Base-by-base conservation (phyloP, 179 eudicot species). In the Silene vulgaris region DNA sequence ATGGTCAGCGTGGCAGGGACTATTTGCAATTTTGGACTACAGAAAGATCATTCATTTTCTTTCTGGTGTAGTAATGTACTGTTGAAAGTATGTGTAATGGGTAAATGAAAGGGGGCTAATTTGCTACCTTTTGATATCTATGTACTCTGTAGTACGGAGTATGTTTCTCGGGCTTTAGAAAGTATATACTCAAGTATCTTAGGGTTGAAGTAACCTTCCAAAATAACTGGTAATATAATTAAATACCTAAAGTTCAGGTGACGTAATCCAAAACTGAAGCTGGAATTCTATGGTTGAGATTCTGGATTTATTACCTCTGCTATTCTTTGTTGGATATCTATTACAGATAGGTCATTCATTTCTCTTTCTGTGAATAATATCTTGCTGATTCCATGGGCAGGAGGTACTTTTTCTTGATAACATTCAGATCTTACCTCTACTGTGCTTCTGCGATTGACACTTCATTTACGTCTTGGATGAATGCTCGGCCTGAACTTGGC, bases 401-500 rank as follows among this genome's bases (percentile, higher is more conserved):
- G 89, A 89, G 97, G 66, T 92, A 92, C 79, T 92, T 91, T 82
- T 87, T 85, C 82, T 86, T 91, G 71, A 92, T 92, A 74, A 85
- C 94, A 13, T 91, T 89, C 85, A 85, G 97, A 82, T 90, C 97
- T 54, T 91, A 92, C 82, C 96, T 92, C 6, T 89, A 89, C 81
- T 74, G 87, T 82, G 87, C 82, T 65, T 85, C 89, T 50, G 78
- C 90, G 9, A 60, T 72, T 2, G 87, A 85, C 79, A 85, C 82
- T 76, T 82, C 75, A 40, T 92, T 92, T 84, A 79, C 87, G 5
- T 52, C 84, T 11, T 92, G 97, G 97, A 89, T 91, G 92, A 80
- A 85, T 68, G 90, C 87, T 7, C 87, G 97, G 71, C 97, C 97
- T 64, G 97, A 92, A 84, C 96, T 92, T 69, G 91, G 96, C 32